Evolutionary conservation across 768 basidiomycete species (phyloP).

Genomic region (Scleroderma bovista): DNA sequence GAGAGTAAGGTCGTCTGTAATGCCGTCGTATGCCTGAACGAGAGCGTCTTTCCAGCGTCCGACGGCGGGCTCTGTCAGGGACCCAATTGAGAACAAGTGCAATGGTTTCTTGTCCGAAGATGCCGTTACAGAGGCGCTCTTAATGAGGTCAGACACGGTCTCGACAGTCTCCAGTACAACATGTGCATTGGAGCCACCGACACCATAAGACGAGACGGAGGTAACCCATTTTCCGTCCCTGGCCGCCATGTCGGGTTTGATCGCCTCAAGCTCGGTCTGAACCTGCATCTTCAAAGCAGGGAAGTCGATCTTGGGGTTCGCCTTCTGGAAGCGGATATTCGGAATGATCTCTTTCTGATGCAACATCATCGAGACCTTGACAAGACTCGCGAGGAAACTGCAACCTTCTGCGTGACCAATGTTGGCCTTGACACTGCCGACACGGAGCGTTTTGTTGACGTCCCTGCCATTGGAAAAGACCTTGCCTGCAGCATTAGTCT

Average conservation of each 20-base stretch:
- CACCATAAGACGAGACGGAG: slow-evolving; percentile 30
- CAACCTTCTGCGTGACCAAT: slow-evolving; percentile 26
- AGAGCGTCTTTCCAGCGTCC: slow-evolving; percentile 24
- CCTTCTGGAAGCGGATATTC: slow-evolving; percentile 24
- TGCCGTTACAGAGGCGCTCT: not conserved
- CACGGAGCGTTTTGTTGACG: slow-evolving; percentile 15
- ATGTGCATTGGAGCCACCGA: slow-evolving; percentile 32
- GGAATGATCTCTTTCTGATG: slow-evolving; percentile 25
- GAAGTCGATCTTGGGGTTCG: slow-evolving; percentile 24
- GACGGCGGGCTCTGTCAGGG: slow-evolving; percentile 23
- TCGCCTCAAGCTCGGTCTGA: slow-evolving; percentile 20
- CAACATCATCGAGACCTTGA: slow-evolving; percentile 30
- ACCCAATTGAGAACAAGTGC: slow-evolving; percentile 24
- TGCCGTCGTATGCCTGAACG: slow-evolving; percentile 7
- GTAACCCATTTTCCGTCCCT: slow-evolving; percentile 25
- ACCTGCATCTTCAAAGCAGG: slow-evolving; percentile 20
- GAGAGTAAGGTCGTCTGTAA: slow-evolving; percentile 17
- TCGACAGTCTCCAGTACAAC: slow-evolving; percentile 26
- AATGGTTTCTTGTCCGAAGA: slow-evolving; percentile 5
- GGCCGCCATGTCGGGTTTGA: slow-evolving; percentile 26
- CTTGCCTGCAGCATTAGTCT: slow-evolving; percentile 45
- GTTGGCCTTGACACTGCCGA: slow-evolving; percentile 23
- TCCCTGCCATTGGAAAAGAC: slow-evolving; percentile 24
- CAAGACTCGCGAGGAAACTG: slow-evolving; percentile 30
- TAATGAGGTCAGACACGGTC: slow-evolving; percentile 10